Base-by-base conservation (phyloP, 208 protist genomes). In the Crithidia thermophila region DNA sequence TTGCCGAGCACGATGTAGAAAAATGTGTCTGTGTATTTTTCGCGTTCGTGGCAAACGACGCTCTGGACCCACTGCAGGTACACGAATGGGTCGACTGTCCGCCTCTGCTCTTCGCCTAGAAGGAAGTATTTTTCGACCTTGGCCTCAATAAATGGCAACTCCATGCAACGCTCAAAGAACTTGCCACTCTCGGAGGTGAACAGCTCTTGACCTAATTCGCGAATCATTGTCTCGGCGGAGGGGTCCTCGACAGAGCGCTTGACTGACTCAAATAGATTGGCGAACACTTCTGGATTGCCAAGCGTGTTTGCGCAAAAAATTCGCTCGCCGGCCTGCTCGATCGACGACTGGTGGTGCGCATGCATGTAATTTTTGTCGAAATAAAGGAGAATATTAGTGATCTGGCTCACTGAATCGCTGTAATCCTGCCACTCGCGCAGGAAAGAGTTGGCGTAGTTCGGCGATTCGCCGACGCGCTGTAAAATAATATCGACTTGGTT, bases 311-410 rank as follows among this genome's bases (percentile, higher is more conserved):
- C 46, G 52, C 72, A 84, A 75, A 93, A 88, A 55, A 84, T 68
- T 10, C 53, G 68, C 46, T 90, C 79, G 3, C 82, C 83, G 40
- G 84, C 69, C 23, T 84, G 57, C 36, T 72, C 49, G 18, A 90
- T 76, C 20, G 78, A 79, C 5, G 77, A 75, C 25, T 77, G 59
- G 40, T 81, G 60, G 33, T 66, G 59, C 4, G 61, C 47, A 63
- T 77, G 59, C 65, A 77, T 69, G 40, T 79, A 77, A 52, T 82
- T 82, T 34, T 87, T 87, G 31, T 87, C 85, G 47, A 90, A 89
- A 58, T 87, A 92, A 9, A 87, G 51, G 37, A 90, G 60, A n/a
- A 82, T 66, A 30, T 68, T 70, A 67, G 75, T 81, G 16, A 93
- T 80, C 42, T 74, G 53, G n/a, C 61, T 39, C 16, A 93, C 52